Conservation (phyloP, 441 rosid species). For the Monsonia emarginata region DNA sequence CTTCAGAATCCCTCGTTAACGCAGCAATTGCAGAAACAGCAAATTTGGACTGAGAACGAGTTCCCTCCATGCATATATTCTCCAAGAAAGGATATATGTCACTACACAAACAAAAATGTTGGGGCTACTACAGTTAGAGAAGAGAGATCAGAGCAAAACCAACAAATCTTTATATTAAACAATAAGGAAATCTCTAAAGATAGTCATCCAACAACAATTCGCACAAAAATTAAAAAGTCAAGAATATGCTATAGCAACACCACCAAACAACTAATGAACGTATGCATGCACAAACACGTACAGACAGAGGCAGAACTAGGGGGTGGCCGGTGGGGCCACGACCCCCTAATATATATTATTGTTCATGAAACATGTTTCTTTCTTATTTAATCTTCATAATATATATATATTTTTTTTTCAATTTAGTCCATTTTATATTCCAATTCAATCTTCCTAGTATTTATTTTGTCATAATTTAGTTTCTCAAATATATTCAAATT, state of each 20-base stretch:
- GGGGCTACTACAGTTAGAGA: slow-evolving; percentile 4
- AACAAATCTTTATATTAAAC: neutral
- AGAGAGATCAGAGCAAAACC: slow-evolving; percentile 1
- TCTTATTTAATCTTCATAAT: too few relatives aligned
- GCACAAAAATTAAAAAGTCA: neutral
- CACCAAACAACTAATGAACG: slow-evolving; percentile 4
- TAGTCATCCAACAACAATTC: neutral
- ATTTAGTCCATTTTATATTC: too few relatives aligned
- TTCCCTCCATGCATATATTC: slow-evolving; percentile 63
- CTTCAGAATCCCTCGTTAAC: slow-evolving; percentile 45
- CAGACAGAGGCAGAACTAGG: too few relatives aligned
- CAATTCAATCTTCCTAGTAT: too few relatives aligned
- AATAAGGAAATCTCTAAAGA: neutral
- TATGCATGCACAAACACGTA: too few relatives aligned
- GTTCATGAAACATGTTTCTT: too few relatives aligned
- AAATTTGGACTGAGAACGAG: slow-evolving; percentile 68
- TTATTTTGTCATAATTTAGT: too few relatives aligned
- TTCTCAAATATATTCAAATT: too few relatives aligned
- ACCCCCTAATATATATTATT: too few relatives aligned
- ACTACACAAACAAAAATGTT: slow-evolving; percentile 30
- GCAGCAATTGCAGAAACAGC: slow-evolving; percentile 86
- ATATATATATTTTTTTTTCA: too few relatives aligned
- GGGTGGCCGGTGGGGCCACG: too few relatives aligned
- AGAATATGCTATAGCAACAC: neutral
- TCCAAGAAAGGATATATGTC: slow-evolving; percentile 57